phyloP scores from a whole-genome alignment of 2,329 filamentous ascomycete species.

The Cryphonectria carpinicola region DNA sequence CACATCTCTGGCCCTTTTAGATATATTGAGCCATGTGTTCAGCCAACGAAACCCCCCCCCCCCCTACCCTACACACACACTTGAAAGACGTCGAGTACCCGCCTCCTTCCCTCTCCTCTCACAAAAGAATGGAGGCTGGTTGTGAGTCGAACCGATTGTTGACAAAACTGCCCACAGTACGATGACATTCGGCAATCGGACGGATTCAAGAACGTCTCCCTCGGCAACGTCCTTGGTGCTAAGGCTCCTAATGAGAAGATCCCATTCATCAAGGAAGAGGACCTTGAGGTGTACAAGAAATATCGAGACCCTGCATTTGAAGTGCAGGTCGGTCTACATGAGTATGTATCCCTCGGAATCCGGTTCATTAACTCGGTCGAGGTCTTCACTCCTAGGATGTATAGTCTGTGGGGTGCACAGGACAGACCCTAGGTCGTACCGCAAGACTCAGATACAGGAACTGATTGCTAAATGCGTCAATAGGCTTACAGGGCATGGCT shows the following conservation, averaged over 20 bases:
- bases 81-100: too few relatives aligned
- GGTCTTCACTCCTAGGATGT: background rate
- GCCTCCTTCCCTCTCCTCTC: too few relatives aligned
- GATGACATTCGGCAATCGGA: slow-evolving; percentile 80
- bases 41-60: too few relatives aligned
- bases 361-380: background rate
- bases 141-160: background rate
- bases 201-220: slow-evolving; percentile 90
- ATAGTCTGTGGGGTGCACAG: background rate
- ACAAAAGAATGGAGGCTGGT: background rate
- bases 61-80: too few relatives aligned
- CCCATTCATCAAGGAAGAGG: slow-evolving; percentile 81
- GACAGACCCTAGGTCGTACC: background rate
- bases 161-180: slow-evolving; percentile 44
- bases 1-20: background rate
- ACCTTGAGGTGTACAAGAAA: slow-evolving; percentile 77
- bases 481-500: slow-evolving; percentile 76
- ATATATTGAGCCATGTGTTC: background rate
- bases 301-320: slow-evolving; percentile 90
- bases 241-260: slow-evolving; percentile 92
- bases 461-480: background rate
- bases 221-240: slow-evolving; percentile 90
- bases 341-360: slow-evolving; percentile 41
- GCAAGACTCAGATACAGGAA: background rate
- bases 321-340: slow-evolving; percentile 93